These are phyloP conservation scores for Gossypium turneri DNA, from an alignment of 345 rosid species.

Conservation along the genomic window DNA sequence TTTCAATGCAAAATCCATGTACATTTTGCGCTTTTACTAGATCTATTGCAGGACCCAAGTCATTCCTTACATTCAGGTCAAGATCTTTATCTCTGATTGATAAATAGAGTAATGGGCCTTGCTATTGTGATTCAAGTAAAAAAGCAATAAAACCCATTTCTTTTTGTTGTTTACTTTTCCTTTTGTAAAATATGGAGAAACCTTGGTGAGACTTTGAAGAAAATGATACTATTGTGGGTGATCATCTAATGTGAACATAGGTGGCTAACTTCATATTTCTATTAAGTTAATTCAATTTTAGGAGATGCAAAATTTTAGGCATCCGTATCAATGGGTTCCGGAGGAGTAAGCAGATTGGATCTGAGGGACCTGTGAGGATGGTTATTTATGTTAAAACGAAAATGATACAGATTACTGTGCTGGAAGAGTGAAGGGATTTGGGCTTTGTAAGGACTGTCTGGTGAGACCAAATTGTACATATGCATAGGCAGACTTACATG, in stretches of 20 bases:
- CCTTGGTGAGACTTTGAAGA: background rate
- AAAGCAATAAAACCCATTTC: background rate
- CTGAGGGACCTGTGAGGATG: background rate
- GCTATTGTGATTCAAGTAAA: background rate
- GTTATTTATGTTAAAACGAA: background rate
- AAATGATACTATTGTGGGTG: background rate
- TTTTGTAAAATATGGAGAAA: background rate
- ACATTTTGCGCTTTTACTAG: no score
- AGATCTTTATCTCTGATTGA: background rate
- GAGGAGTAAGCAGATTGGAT: background rate
- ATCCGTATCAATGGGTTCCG: background rate
- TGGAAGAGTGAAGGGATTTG: background rate
- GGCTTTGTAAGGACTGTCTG: background rate
- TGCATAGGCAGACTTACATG: background rate
- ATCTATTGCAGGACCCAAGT: no score
- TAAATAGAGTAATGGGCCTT: background rate
- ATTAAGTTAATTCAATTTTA: background rate
- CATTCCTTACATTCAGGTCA: no score
- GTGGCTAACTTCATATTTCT: background rate
- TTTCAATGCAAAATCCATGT: no score
- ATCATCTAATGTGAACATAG: background rate
- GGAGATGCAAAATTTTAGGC: background rate
- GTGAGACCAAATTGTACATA: background rate
- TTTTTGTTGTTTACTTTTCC: constrained; percentile 1
- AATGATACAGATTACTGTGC: background rate